Evolutionary conservation across 2,329 filamentous ascomycete species (phyloP).

Genomic region (Talaromyces piceae): DNA sequence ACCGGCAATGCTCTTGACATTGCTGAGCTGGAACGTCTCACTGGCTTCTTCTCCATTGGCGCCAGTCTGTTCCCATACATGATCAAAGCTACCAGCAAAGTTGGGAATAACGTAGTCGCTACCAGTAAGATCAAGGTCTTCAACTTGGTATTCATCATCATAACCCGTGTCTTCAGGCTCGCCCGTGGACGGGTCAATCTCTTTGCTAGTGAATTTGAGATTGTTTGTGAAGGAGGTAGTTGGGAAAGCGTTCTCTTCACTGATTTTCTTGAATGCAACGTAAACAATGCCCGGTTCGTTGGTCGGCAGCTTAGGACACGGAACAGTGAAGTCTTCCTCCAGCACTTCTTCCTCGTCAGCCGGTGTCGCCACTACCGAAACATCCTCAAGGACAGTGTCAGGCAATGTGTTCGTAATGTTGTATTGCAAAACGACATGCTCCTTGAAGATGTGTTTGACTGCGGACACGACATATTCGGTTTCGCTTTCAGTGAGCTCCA

Average conservation of each 20-base stretch:
- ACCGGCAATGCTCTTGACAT: slow-evolving; percentile 89
- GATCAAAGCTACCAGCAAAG: slow-evolving; percentile 90
- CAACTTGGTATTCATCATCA: slow-evolving; percentile 95
- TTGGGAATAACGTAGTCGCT: slow-evolving; percentile 91
- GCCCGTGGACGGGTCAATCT: slow-evolving; percentile 89
- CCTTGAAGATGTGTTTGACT: slow-evolving; percentile 96
- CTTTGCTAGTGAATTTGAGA: slow-evolving; percentile 95
- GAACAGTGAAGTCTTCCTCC: slow-evolving; percentile 87
- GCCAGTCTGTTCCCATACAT: slow-evolving; percentile 89
- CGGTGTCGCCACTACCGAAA: slow-evolving; percentile 73
- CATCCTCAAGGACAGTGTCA: slow-evolving; percentile 82
- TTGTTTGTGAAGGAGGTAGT: slow-evolving; percentile 80
- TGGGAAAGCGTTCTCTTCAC: slow-evolving; percentile 68
- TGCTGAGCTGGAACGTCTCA: slow-evolving; percentile 81
- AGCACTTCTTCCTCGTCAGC: slow-evolving; percentile 69
- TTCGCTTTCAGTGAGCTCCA: slow-evolving; percentile 93
- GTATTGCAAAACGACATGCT: slow-evolving; percentile 91
- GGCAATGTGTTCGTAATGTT: slow-evolving; percentile 96
- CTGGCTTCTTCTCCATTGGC: slow-evolving; percentile 82
- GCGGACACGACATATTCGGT: slow-evolving; percentile 93
- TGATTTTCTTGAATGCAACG: slow-evolving; percentile 81
- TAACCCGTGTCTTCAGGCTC: slow-evolving; percentile 90
- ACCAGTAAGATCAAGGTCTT: slow-evolving; percentile 82
- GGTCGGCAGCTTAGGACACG: slow-evolving; percentile 70
- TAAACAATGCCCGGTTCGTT: slow-evolving; percentile 91